Evolutionary conservation across 192 early-diverging fungal species (phyloP), one percentile per base, ranked within the genome.

Genomic region (Funneliformis geosporum): DNA sequence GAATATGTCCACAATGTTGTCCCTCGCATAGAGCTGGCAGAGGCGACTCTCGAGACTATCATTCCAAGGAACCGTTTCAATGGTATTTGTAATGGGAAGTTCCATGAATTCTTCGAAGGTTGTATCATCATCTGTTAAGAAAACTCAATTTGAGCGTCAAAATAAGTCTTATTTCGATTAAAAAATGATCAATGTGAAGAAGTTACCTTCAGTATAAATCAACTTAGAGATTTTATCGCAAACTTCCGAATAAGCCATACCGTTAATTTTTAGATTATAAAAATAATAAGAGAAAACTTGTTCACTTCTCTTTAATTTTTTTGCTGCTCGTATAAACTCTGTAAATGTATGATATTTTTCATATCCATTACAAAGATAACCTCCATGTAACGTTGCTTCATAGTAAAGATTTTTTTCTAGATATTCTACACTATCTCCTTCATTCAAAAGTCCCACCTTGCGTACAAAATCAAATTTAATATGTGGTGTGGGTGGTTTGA

Each of bases 281-380:
- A 73, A 73, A 59, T 73, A 44, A 47, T 73, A 14, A 33, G 47
- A 25, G 25, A 2, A 18, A 73, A 23, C 1, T 55, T 14, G 50
- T 73, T 73, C 72, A 47, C 28, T 9, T 59, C 33, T 33, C 61
- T 75, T 75, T 60, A 60, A 75, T 75, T 28, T n/a, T 25, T 27
- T 75, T 75, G 28, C 55, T 60, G 6, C 73, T 75, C 73, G 33
- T 75, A 75, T 75, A 75, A 75, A 75, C 61, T 61, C 73, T 75
- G 12, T 40, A 75, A 75, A 75, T 21, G 28, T 61, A 75, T 1
- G 1, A 75, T 75, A 75, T 60, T 60, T 60, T 27, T 2, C 27
- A 47, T 73, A n/a, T 73, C 27, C 55, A 18, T 8, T 60, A 60
- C 33, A 75, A 43, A 75, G 73, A 75, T 44, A 73, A 73, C 33